Conservation (phyloP, 2,329 filamentous ascomycete genomes). For the Fusarium guadeloupense region DNA sequence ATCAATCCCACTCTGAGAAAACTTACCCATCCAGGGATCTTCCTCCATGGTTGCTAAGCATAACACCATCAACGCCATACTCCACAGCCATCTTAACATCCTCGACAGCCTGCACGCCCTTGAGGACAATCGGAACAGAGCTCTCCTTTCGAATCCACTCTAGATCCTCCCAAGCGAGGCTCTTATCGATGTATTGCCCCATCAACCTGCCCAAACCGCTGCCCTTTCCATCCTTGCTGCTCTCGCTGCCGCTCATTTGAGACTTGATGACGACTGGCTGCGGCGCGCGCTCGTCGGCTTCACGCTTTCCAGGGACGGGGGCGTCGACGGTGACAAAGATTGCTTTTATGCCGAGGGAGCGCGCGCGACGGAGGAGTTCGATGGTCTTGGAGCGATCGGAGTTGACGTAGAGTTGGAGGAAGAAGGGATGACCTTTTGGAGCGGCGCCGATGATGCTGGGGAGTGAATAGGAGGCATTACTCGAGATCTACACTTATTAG, state of each 20-base stretch:
- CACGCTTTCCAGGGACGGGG: constrained; percentile 64
- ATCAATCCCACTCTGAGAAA: accelerated
- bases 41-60: constrained; percentile 68
- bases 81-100: constrained; percentile 62
- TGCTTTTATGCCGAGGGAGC: constrained; percentile 59
- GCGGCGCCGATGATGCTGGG: constrained; percentile 40
- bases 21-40: constrained; percentile 60
- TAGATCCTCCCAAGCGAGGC: constrained; percentile 62
- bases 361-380: constrained; percentile 52
- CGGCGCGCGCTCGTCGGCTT: constrained; percentile 63
- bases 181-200: constrained; percentile 61
- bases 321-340: constrained; percentile 64
- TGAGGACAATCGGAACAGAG: constrained; percentile 63
- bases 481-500: constrained; percentile 34
- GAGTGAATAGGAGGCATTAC: constrained; percentile 42
- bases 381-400: constrained; percentile 59
- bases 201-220: constrained; percentile 63
- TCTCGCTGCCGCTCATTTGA: constrained; percentile 53
- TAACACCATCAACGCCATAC: constrained; percentile 61
- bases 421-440: constrained; percentile 36
- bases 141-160: constrained; percentile 59
- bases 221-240: constrained; percentile 61
- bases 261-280: constrained; percentile 54
- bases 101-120: constrained; percentile 65
- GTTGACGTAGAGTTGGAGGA: constrained; percentile 63